phyloP scores from a whole-genome alignment of 2,329 filamentous ascomycete species.

The Nemania diffusa region DNA sequence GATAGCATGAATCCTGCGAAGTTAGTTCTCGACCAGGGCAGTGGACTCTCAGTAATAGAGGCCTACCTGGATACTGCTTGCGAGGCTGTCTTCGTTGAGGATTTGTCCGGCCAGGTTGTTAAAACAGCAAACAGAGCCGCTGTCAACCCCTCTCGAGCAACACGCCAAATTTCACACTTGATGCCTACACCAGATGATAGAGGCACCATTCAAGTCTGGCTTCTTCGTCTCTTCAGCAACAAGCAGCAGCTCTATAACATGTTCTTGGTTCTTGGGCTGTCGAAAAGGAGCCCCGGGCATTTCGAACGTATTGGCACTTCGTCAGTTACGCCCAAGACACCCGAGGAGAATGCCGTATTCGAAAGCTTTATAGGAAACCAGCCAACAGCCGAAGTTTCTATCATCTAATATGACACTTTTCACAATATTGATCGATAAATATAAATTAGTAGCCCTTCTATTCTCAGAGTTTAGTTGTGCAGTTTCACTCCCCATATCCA shows the following conservation, averaged over 20 bases:
- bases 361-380: not conserved
- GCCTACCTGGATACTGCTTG: conserved; percentile 4
- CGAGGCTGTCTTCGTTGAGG: not conserved
- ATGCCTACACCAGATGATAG: not conserved
- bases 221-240: conserved; percentile 6
- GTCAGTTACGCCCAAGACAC: not conserved
- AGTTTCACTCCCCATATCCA: not conserved
- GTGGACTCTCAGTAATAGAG: not conserved
- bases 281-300: not conserved
- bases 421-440: not conserved
- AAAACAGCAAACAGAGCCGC: conserved; percentile 1
- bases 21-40: not conserved
- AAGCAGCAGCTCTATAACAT: not conserved
- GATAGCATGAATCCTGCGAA: not conserved
- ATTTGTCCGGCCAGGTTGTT: not conserved
- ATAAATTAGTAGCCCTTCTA: not conserved
- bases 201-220: not conserved
- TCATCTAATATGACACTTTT: not conserved
- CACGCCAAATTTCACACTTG: not conserved
- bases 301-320: conserved; percentile 3
- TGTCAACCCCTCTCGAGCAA: not conserved
- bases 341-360: not conserved
- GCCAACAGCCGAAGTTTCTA: not conserved
- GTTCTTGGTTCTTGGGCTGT: not conserved
- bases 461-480: not conserved